Evolutionary conservation across 139 green algal species (phyloP), one percentile per base, ranked within the genome.

Genomic region (Tetradesmus lagerheimii): DNA sequence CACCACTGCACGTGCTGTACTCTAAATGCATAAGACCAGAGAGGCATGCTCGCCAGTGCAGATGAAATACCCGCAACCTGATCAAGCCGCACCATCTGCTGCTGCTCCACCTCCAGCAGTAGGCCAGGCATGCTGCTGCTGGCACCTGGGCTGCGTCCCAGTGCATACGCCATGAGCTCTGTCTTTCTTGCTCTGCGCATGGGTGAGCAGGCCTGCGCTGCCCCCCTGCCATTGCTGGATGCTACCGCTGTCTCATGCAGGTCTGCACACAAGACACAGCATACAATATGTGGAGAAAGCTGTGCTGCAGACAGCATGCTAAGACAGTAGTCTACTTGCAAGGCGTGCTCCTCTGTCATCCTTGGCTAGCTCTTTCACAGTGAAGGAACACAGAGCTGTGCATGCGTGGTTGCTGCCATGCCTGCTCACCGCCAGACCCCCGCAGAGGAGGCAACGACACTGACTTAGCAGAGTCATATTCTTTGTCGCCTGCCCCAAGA

Each of bases 121-220:
- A 89, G 11, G 4, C 85, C 85, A 29, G 29, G 50, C 29, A 27
- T 29, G 12, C 25, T 38, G 47, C 23, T 34, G 23, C 5, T 25
- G 25, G 37, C 66, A 41, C n/a, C n/a, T 37, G 85, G 85, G n/a
- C 34, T 43, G n/a, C 31, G 25, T 41, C 85, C 85, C 66, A 89
- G 27, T 18, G 71, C 85, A 47, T 47, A 89, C 4, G 85, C 41
- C 31, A 67, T 81, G 14, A 89, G 85, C 71, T 89, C 85, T 20
- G 66, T 41, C 39, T 83, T 89, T 71, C 85, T 71, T 67, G 85
- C 71, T 67, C 41, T 41, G 39, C 85, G 85, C 85, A 89, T 80
- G 29, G 85, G 71, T 15, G 85, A 89, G n/a, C 81, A 71, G 23
- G 57, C 23, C 57, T 71, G 57, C n/a, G 23, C 57, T 71, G 57